Conservation (phyloP, 257 asterid genomes). For the Handroanthus guayacan region DNA sequence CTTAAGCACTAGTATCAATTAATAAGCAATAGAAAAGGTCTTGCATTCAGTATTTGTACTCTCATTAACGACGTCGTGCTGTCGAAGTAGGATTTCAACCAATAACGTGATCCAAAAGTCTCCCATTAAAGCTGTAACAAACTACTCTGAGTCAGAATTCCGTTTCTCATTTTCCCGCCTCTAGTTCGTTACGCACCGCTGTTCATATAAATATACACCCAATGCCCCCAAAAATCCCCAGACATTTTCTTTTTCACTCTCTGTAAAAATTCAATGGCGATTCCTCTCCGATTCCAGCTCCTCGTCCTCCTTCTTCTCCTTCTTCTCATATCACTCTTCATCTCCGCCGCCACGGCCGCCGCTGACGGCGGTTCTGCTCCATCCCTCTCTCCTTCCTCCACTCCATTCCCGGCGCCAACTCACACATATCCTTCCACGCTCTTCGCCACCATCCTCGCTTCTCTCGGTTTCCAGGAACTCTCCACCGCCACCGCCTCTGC, state of each 20-base stretch:
- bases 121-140: conserved; percentile 32
- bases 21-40: background rate
- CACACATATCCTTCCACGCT: conserved; percentile 54
- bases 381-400: conserved; percentile 49
- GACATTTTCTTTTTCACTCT: conserved; percentile 1
- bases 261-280: conserved; percentile 52
- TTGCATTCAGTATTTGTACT: too few species aligned
- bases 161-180: conserved; percentile 52
- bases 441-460: conserved; percentile 69
- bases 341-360: conserved; percentile 47
- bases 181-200: conserved; percentile 27
- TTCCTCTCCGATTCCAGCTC: conserved; percentile 49
- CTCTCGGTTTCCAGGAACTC: conserved; percentile 83
- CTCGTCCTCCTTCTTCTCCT: conserved; percentile 49
- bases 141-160: conserved; percentile 26
- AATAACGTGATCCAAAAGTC: conserved; percentile 22
- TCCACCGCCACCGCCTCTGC: conserved; percentile 62
- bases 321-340: conserved; percentile 49
- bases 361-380: conserved; percentile 38
- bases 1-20: too few species aligned
- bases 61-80: conserved; percentile 26
- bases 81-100: background rate
- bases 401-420: conserved; percentile 35
- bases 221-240: background rate
- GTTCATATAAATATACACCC: background rate